Base-by-base conservation (phyloP, 2,329 filamentous ascomycete genomes). In the Blumeriella jaapii region DNA sequence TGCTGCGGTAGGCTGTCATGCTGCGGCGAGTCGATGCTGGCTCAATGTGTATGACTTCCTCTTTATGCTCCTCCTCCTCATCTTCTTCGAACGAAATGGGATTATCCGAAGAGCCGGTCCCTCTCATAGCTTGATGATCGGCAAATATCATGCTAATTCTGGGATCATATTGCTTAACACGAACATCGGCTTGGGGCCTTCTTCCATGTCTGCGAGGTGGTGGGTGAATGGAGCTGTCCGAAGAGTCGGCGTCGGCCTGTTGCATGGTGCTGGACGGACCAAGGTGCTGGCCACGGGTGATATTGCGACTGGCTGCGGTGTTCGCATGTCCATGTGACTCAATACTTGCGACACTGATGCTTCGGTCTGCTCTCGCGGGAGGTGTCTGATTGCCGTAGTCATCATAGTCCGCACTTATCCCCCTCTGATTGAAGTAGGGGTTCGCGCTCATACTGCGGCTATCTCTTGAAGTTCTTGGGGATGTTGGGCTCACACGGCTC, bases 61-160 rank as follows among this genome's bases (percentile, higher is more conserved):
- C 29, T n/a, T 38, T 30, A 18, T 43, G 15, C n/a, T 36, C 38
- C 22, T 44, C 31, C 22, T 41, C 38, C 3, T 43, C 45, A 15
- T 38, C 42, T 3, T 43, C 45, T 14, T 36, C 41, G 3, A 42
- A 36, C 15, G 38, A 38, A n/a, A 37, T 40, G 6, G 31, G 35
- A 17, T 46, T 38, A 13, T 37, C 38, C 24, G 35, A 29, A n/a
- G 36, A 31, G 5, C 36, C 45, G 41, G 41, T 33, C 4, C 18
- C n/a, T 17, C 17, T 23, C 11, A 15, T 23, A 49, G 34, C 28
- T 37, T 53, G 54, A 31, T 55, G 51, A 24, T 51, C 47, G 6
- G 52, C 51, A 39, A 56, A 52, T 20, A 55, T 46, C 41, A 42
- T 46, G 30, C 51, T 55, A 29, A 55, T 54, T 30, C 48, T 40